phyloP scores from a whole-genome alignment of 305 asterid species.

The Fraxinus nigra region DNA sequence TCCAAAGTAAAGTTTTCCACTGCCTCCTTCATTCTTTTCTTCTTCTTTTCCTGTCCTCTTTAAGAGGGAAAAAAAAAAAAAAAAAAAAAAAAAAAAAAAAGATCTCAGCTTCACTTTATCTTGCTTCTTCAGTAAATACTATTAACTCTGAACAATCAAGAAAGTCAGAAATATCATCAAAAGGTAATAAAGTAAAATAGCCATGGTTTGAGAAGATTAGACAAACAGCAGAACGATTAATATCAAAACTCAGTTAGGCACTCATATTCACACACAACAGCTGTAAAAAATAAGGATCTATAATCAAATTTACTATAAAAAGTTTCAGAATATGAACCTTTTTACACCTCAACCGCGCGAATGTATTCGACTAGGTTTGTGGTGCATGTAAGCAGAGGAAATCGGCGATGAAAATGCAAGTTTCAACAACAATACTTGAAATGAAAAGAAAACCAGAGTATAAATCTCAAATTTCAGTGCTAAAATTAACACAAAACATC shows the following conservation, averaged over 20 bases:
- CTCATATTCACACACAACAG: background rate
- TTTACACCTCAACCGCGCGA: slow-evolving; percentile 9
- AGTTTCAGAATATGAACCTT: background rate
- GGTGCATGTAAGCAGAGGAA: slow-evolving; percentile 8
- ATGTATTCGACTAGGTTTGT: background rate
- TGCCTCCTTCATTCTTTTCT: slow-evolving; percentile 36
- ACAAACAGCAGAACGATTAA: background rate
- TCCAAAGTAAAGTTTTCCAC: slow-evolving; percentile 49
- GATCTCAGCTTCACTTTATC: background rate
- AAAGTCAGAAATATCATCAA: slow-evolving; percentile 8
- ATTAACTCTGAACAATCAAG: slow-evolving; percentile 15
- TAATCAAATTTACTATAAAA: background rate
- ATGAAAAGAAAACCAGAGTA: background rate
- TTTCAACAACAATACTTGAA: slow-evolving; percentile 6
- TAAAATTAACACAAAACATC: slow-evolving; percentile 20
- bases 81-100: background rate
- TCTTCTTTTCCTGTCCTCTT: slow-evolving; percentile 6
- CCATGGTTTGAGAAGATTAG: background rate
- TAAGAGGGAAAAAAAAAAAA: background rate
- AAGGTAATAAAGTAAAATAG: background rate
- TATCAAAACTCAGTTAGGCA: background rate
- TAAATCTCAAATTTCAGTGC: background rate
- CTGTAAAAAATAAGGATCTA: background rate
- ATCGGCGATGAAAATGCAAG: slow-evolving; percentile 18
- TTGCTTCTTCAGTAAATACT: slow-evolving; percentile 26